phyloP scores from a whole-genome alignment of 768 basidiomycete genomes.

The Amanita inopinata region DNA sequence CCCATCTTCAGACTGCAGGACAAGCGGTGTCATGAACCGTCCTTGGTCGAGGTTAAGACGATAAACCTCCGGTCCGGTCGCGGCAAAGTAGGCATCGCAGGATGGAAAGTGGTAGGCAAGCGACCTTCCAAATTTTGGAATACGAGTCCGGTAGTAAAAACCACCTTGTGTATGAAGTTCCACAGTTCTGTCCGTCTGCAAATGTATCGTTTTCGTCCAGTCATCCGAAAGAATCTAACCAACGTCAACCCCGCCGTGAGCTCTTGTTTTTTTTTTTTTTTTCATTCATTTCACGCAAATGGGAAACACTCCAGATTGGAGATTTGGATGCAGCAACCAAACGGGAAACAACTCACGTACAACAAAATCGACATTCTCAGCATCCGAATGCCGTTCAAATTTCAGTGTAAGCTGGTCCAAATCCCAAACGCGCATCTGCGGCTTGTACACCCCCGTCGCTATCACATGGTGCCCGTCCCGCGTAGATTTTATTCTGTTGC shows the following conservation, averaged over 20 bases:
- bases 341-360: constrained; percentile 54
- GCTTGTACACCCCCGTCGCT: constrained; percentile 96
- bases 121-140: constrained; percentile 89
- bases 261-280: background rate
- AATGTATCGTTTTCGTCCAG: constrained; percentile 97
- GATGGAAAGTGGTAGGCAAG: constrained; percentile 91
- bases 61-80: constrained; percentile 81
- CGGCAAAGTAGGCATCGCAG: constrained; percentile 82
- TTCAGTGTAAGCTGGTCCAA: constrained; percentile 86
- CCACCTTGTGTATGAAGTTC: constrained; percentile 93
- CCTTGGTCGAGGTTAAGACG: constrained; percentile 95
- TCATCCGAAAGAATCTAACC: constrained; percentile 86
- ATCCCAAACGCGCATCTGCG: constrained; percentile 95
- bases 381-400: constrained; percentile 92
- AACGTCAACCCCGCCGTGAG: background rate
- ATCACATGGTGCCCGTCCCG: constrained; percentile 87
- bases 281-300: too few species aligned
- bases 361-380: constrained; percentile 96
- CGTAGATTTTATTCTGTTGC: constrained; percentile 84
- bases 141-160: constrained; percentile 84
- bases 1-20: constrained; percentile 27
- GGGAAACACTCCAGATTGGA: too few species aligned
- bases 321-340: background rate
- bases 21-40: constrained; percentile 77
- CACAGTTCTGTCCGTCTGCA: constrained; percentile 92